Conservation (phyloP, 208 protist genomes). For the Leishmania amazonensis region DNA sequence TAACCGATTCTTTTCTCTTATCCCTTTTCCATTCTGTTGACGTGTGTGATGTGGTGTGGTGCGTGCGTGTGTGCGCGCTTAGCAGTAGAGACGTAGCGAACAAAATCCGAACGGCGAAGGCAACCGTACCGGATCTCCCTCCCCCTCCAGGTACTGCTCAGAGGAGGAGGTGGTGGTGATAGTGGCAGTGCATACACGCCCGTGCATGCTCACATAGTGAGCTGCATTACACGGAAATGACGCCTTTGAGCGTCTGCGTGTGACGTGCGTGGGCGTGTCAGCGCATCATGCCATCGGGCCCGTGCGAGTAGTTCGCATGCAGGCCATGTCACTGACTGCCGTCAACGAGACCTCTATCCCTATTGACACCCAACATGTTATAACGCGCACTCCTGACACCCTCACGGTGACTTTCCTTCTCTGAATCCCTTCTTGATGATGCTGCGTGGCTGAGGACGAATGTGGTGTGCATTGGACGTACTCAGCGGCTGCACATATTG, state of each 20-base stretch:
- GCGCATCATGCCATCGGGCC: not conserved
- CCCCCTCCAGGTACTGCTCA: not conserved
- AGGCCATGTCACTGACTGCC: not conserved
- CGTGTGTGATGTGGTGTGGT: not conserved
- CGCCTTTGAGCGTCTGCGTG: not conserved
- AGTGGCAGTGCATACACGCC: not conserved
- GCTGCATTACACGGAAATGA: not conserved
- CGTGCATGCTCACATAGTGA: not conserved
- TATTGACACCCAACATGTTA: not conserved
- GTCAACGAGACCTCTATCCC: not conserved
- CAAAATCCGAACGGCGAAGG: not conserved
- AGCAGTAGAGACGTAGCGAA: not conserved
- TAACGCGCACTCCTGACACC: not conserved
- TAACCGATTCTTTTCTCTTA: not conserved
- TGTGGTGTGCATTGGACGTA: not conserved
- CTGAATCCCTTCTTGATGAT: not conserved
- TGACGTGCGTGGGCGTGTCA: not conserved
- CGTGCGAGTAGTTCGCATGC: not conserved
- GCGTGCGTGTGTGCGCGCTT: not conserved
- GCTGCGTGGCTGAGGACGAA: not conserved
- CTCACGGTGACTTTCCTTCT: not conserved
- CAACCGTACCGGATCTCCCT: not conserved
- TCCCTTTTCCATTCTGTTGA: not conserved
- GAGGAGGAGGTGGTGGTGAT: not conserved
- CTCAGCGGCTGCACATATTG: not conserved